Evolutionary conservation across 495 filamentous ascomycete genomes (phyloP), one percentile per base, ranked within the genome.

Genomic region (Astrocystis sublimbata): DNA sequence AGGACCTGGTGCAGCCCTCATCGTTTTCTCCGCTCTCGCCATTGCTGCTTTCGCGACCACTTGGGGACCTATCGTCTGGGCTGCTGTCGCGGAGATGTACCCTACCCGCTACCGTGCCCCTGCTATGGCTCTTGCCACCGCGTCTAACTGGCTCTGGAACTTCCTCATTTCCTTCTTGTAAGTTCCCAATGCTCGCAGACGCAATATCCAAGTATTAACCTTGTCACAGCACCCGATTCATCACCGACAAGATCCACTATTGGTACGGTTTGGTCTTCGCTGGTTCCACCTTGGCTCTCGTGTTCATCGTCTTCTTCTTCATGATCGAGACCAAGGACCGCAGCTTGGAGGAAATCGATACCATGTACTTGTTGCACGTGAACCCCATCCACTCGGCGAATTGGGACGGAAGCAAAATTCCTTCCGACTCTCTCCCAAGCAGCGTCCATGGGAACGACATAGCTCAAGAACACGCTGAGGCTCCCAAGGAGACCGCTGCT

Each of bases 81-180:
- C 86, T 26, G 85, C 91, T 57, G 86, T 88, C 47, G 87, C 86
- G 53, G 92, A 96, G 76, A 84, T 94, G 68, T 96, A 91, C 73
- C 92, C 92, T 21, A 81, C 85, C 58, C 81, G 86, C 49, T 91
- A 92, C 73, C 85, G 91, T 43, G 89, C 89, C 19, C 83, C 85
- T 31, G 86, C 83, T 65, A 92, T 92, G 82, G 89, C 87, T 35
- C 69, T 92, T 17, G 88, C 89, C 15, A 94, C 92, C 0, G 86
- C 88, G 6, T 83, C 86, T 56, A 96, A 96, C 79, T 96, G 92
- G 92, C 83, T 87, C 58, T 94, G 88, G 88, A 96, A 96, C 74
- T 96, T 96, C 79, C 73, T 91, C 52, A 86, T 51, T 35, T 51
- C 61, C 0, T 64, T 64, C 35, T 59, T 70, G 68, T 70, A 55